Base-by-base conservation (phyloP, 768 basidiomycete genomes). In the Psilocybe cyanescens region DNA sequence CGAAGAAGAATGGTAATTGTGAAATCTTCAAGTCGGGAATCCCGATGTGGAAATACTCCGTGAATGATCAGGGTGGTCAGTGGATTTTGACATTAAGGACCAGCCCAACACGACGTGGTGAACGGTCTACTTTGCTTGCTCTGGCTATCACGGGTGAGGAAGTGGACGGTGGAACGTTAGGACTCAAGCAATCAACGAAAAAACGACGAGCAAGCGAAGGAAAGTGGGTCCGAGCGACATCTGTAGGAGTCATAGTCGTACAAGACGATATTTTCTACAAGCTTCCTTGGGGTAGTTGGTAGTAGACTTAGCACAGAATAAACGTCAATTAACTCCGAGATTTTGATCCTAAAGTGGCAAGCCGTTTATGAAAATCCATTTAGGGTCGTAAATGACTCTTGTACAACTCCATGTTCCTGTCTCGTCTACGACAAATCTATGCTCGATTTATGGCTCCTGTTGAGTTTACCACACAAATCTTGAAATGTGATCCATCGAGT, bases 401-500 rank as follows among this genome's bases (percentile, higher is more conserved):
- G n/a, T n/a, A 12, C 4, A 12, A 16, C 41, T 57, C 53, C 61
- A 73, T 73, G 73, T 71, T 70, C 60, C 65, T 75, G 60, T 67
- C 73, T 67, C 72, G 71, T 12, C 66, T 77, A 51, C 76, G 70
- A 61, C 75, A 69, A 62, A 65, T 72, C 29, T 72, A 70, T 65
- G 67, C 68, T 24, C 68, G 70, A 24, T 59, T 61, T 58, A 71
- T 70, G 67, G 61, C 63, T 29, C 56, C 68, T 55, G 37, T 58
- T 55, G 59, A 67, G 45, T 67, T 68, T 60, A 63, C 68, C 60
- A 78, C 81, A 2, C 72, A 73, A 58, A 75, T 92, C 47, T 77
- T 92, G 58, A 72, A 74, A 60, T 93, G 91, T 74, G 85, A 91
- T 72, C 80, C 88, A 6, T 65, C 81, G 0, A 77, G 86, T 48